Evolutionary conservation across 371 early-diverging fungal species (phyloP).

Genomic region (Lichtheimia corymbifera): DNA sequence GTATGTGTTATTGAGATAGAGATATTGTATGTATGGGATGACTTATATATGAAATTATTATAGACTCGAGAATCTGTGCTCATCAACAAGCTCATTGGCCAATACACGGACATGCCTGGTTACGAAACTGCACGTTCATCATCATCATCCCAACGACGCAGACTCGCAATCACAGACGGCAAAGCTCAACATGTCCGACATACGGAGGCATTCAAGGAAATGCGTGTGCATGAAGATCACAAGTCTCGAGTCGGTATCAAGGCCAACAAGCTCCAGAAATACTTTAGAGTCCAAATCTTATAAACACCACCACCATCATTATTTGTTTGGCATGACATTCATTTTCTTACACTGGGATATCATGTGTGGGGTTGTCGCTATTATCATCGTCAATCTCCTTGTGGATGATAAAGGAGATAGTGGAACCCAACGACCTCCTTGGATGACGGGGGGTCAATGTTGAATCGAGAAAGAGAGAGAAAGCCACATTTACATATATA

Average conservation of each 20-base stretch:
- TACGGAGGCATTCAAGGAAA: conserved; percentile 54
- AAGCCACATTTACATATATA: no score
- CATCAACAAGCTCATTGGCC: conserved; percentile 53
- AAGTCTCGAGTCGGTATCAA: conserved; percentile 77
- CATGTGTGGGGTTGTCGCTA: no score
- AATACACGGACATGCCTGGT: conserved; percentile 39
- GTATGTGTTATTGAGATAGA: conserved; percentile 17
- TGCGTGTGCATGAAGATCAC: conserved; percentile 66
- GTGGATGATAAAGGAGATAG: no score
- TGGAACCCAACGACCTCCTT: no score
- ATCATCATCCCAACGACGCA: conserved; percentile 14
- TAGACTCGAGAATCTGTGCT: conserved; percentile 48
- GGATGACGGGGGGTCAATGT: no score
- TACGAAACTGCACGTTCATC: conserved; percentile 38
- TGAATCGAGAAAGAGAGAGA: no score
- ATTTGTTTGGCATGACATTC: neutral
- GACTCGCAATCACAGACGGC: conserved; percentile 44
- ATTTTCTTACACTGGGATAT: no score
- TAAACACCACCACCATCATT: conserved; percentile 23
- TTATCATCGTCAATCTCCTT: no score
- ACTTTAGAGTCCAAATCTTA: conserved; percentile 82
- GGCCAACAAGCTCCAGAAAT: conserved; percentile 83
- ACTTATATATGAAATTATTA: neutral
- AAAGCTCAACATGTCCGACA: conserved; percentile 17
- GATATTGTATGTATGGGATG: no score